phyloP scores from a whole-genome alignment of 2,329 filamentous ascomycete genomes.

The Chaetomium olivaceum region DNA sequence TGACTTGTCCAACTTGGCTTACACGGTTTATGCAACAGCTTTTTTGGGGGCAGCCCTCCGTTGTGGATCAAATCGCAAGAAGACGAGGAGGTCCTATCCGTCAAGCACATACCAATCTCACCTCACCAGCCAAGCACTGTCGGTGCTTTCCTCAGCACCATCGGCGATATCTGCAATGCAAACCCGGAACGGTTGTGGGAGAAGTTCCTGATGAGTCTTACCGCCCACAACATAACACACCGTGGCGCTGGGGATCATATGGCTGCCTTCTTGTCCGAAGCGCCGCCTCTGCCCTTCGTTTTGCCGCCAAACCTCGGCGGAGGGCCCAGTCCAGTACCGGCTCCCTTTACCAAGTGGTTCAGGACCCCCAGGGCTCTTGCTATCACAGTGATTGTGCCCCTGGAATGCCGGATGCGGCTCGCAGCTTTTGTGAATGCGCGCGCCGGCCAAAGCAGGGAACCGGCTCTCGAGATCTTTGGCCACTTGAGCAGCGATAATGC shows the following conservation, averaged over 20 bases:
- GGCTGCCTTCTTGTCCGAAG: no score
- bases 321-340: background rate
- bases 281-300: no score
- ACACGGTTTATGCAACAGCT: slow-evolving; percentile 49
- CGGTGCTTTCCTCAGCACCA: no score
- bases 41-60: slow-evolving; percentile 39
- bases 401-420: slow-evolving; percentile 29
- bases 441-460: background rate
- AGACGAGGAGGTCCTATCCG: slow-evolving; percentile 1
- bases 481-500: background rate
- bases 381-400: slow-evolving; percentile 42
- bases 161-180: no score
- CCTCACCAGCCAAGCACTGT: slow-evolving; percentile 43
- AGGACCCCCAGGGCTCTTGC: slow-evolving; percentile 41
- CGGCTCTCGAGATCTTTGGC: background rate
- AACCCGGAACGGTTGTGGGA: no score
- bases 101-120: slow-evolving; percentile 13
- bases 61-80: slow-evolving; percentile 29
- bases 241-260: no score
- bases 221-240: no score
- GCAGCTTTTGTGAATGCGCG: background rate
- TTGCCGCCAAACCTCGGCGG: slow-evolving; percentile 17
- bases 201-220: no score
- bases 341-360: slow-evolving; percentile 42
- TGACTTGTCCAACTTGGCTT: slow-evolving; percentile 43